Conservation (phyloP, 306 rosid genomes). For the Pterocarpus macrocarpus region DNA sequence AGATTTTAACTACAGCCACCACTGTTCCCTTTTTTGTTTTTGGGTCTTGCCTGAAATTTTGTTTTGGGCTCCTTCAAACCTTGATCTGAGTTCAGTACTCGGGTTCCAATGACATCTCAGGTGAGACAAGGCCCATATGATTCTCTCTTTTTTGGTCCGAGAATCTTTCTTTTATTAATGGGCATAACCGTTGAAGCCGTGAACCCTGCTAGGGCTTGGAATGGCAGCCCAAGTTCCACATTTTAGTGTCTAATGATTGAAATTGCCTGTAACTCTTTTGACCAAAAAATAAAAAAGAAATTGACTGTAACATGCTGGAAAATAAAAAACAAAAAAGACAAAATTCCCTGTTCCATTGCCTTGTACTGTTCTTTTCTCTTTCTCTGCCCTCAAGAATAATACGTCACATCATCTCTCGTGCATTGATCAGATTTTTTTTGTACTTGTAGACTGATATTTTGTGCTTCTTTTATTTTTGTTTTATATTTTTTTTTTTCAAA, state of each 20-base stretch:
- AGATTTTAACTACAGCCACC: too few species aligned
- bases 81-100: too few species aligned
- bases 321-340: too few species aligned
- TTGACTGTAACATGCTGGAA: too few species aligned
- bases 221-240: background rate
- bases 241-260: background rate
- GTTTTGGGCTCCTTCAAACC: background rate
- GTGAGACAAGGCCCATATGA: background rate
- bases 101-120: too few species aligned
- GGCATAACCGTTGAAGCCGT: background rate
- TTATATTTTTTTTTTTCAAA: background rate
- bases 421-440: background rate
- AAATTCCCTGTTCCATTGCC: background rate
- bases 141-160: too few species aligned
- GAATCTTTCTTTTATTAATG: background rate
- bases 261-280: background rate
- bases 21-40: too few species aligned
- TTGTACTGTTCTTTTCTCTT: background rate
- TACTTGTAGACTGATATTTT: background rate
- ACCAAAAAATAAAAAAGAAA: too few species aligned
- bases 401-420: background rate
- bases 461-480: background rate
- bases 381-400: background rate
- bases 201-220: background rate
- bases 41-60: background rate